These are phyloP conservation scores for Tricharina praecox DNA, from an alignment of 495 filamentous ascomycete genomes.

Conservation along the genomic window DNA sequence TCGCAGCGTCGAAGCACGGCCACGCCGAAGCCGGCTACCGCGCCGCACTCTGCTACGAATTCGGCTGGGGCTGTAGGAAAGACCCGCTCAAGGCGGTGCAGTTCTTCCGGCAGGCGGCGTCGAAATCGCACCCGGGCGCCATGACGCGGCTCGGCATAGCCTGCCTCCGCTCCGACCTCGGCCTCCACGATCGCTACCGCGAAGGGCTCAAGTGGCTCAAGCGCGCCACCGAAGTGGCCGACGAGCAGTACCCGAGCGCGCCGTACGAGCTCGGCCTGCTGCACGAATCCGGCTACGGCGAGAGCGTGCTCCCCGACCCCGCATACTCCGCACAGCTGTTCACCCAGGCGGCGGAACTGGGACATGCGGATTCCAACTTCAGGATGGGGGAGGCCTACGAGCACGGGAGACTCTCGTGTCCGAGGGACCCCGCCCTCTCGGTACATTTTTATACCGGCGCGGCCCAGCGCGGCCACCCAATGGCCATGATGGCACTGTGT, in stretches of 20 bases:
- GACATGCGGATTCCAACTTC: constrained; percentile 67
- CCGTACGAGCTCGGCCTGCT: constrained; percentile 80
- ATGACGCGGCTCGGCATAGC: constrained; percentile 85
- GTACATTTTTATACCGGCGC: constrained; percentile 95
- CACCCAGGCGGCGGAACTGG: constrained; percentile 83
- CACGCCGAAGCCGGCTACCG: constrained; percentile 93
- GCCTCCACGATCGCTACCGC: constrained; percentile 62
- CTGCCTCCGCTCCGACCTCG: constrained; percentile 75
- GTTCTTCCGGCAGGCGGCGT: constrained; percentile 76
- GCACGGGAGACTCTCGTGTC: constrained; percentile 72
- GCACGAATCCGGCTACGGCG: constrained; percentile 77
- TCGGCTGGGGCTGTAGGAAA: constrained; percentile 85
- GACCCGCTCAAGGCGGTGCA: constrained; percentile 81
- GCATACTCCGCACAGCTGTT: constrained; percentile 86
- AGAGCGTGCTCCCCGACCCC: constrained; percentile 80
- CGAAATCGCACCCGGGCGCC: constrained; percentile 86
- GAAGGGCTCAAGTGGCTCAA: constrained; percentile 97
- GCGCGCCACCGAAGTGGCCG: constrained; percentile 71
- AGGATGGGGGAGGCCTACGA: constrained; percentile 94
- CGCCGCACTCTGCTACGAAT: constrained; percentile 88
- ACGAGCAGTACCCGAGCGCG: constrained; percentile 77
- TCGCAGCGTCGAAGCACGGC: constrained; percentile 88
- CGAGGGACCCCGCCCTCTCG: constrained; percentile 76
- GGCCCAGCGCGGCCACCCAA: constrained; percentile 62
- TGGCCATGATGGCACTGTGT: constrained; percentile 97